Conservation (phyloP, 208 protist species). For the Leishmania gerbilli region DNA sequence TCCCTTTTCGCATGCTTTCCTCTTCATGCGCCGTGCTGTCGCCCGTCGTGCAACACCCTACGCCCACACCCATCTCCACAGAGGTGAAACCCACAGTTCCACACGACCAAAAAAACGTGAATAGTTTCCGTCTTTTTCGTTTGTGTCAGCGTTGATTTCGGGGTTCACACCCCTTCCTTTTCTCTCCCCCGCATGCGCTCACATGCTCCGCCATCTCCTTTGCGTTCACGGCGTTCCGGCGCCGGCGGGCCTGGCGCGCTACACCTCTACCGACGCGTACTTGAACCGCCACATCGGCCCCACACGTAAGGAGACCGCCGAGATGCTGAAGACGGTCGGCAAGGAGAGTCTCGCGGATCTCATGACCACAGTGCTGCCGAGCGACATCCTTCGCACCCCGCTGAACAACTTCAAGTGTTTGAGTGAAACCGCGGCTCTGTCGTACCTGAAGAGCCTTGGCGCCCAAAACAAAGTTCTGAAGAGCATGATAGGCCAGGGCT, state of each 20-base stretch:
- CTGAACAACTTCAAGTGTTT: constrained; percentile 50
- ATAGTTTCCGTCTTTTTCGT: background rate
- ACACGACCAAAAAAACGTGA: too few relatives aligned
- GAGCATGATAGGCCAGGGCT: constrained; percentile 94
- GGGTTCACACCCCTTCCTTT: background rate
- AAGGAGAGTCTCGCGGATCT: constrained; percentile 81
- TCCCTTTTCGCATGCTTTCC: background rate
- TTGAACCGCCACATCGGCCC: constrained; percentile 93
- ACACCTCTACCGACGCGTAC: constrained; percentile 84
- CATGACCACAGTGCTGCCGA: constrained; percentile 73
- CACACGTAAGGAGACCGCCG: constrained; percentile 68
- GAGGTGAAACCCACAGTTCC: too few relatives aligned
- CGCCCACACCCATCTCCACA: background rate
- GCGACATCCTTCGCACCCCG: constrained; percentile 57
- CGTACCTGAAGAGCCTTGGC: constrained; percentile 51
- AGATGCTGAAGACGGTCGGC: constrained; percentile 90
- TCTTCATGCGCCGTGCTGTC: background rate
- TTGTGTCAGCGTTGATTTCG: background rate
- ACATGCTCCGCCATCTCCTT: constrained; percentile 21
- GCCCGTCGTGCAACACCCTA: background rate
- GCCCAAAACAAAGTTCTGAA: constrained; percentile 90
- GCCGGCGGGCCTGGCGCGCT: constrained; percentile 29
- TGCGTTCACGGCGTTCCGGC: background rate
- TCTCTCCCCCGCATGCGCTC: background rate
- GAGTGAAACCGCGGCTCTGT: constrained; percentile 76